Evolutionary conservation across 805 yeast species (phyloP).

Genomic region (Candida ficus): DNA sequence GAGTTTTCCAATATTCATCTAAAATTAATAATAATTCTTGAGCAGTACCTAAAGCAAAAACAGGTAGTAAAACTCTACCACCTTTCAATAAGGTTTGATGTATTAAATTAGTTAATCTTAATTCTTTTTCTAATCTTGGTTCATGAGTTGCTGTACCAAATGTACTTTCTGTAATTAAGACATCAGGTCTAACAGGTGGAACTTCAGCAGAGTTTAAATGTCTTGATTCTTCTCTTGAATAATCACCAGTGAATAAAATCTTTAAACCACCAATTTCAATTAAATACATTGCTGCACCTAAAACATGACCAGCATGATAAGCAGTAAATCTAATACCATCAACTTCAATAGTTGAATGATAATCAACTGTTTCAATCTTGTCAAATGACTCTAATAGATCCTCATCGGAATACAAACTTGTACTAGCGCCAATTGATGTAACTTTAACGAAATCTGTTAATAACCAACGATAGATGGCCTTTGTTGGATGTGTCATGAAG

Average conservation of each 20-base stretch:
- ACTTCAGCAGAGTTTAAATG: conserved; percentile 94
- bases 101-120: conserved; percentile 70
- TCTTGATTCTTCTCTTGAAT: conserved; percentile 91
- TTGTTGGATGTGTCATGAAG: conserved; percentile 98
- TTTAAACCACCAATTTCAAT: conserved; percentile 92
- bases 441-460: conserved; percentile 92
- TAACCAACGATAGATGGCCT: conserved; percentile 95
- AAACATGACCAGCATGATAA: conserved; percentile 98
- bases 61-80: conserved; percentile 89
- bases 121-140: conserved; percentile 81
- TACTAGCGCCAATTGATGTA: conserved; percentile 49
- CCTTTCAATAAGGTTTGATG: conserved; percentile 83
- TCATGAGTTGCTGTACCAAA: conserved; percentile 98
- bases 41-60: conserved; percentile 94
- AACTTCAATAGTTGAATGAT: conserved; percentile 90
- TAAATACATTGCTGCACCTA: conserved; percentile 98
- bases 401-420: conserved; percentile 74
- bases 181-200: conserved; percentile 82
- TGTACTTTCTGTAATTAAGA: conserved; percentile 90
- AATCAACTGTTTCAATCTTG: conserved; percentile 88
- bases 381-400: conserved; percentile 87
- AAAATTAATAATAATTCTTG: conserved; percentile 86
- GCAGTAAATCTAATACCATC: conserved; percentile 96
- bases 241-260: conserved; percentile 91
- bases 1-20: conserved; percentile 91